These are phyloP conservation scores for Limonium bicolor DNA, from an alignment of 148 eudicot species.

Conservation along the genomic window DNA sequence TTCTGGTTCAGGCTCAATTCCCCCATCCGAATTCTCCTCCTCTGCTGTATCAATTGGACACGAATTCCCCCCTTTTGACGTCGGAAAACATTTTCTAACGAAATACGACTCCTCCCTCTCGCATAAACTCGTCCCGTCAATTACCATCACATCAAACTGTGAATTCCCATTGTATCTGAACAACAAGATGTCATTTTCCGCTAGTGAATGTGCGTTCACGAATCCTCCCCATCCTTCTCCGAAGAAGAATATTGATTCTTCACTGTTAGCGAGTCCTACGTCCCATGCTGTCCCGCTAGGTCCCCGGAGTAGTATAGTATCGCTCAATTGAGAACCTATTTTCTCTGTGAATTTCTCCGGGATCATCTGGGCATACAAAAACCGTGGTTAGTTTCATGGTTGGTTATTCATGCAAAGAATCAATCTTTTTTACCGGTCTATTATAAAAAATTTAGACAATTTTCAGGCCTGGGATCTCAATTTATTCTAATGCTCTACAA, in stretches of 20 bases:
- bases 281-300: constrained; percentile 4
- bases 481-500: too few relatives aligned
- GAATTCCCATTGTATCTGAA: constrained; percentile 2
- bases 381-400: neutral
- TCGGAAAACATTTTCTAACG: neutral
- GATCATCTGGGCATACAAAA: constrained; percentile 3
- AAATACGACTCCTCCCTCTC: constrained; percentile 1
- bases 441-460: too few relatives aligned
- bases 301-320: neutral
- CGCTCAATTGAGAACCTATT: neutral
- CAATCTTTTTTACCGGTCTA: too few relatives aligned
- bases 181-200: constrained; percentile 1
- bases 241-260: neutral
- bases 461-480: too few relatives aligned
- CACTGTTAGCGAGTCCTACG: neutral
- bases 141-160: constrained; percentile 1
- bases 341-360: constrained; percentile 2
- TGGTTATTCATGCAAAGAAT: too few relatives aligned
- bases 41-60: too few relatives aligned
- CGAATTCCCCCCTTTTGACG: too few relatives aligned
- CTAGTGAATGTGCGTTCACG: neutral
- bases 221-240: constrained; percentile 6
- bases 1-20: too few relatives aligned
- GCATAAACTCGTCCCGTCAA: constrained; percentile 1
- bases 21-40: too few relatives aligned